Conservation (phyloP, 345 rosid species). For the Cardamine chenopodiifolia region DNA sequence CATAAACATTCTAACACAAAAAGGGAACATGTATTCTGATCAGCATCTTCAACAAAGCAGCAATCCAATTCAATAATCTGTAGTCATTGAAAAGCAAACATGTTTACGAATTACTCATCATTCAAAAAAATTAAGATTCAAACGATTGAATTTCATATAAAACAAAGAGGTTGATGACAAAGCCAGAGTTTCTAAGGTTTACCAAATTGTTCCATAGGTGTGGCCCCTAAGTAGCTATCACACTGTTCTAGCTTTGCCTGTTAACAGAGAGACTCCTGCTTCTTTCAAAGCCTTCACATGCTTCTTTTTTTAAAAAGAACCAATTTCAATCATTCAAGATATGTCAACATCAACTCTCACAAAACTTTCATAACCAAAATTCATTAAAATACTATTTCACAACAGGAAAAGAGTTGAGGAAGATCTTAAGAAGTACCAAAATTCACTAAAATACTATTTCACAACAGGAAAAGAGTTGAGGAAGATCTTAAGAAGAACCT, state of each 20-base stretch:
- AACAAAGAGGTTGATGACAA: slow-evolving; percentile 40
- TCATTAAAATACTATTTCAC: slow-evolving; percentile 19
- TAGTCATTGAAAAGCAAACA: slow-evolving; percentile 10
- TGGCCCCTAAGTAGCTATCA: slow-evolving; percentile 46
- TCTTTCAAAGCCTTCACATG: slow-evolving; percentile 42
- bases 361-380: slow-evolving; percentile 14
- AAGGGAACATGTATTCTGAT: neutral
- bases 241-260: slow-evolving; percentile 31
- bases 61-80: slow-evolving; percentile 3
- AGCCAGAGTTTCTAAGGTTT: slow-evolving; percentile 40
- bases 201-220: slow-evolving; percentile 42
- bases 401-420: slow-evolving; percentile 18
- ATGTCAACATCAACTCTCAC: slow-evolving; percentile 35
- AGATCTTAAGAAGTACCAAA: slow-evolving; percentile 3
- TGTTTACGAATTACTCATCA: neutral
- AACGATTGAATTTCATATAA: slow-evolving; percentile 5
- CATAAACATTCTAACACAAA: slow-evolving; percentile 23
- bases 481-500: slow-evolving; percentile 6
- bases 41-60: neutral
- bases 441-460: slow-evolving; percentile 21
- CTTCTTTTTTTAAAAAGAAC: slow-evolving; percentile 14
- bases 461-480: slow-evolving; percentile 18
- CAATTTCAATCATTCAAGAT: slow-evolving; percentile 36
- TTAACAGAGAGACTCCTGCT: slow-evolving; percentile 34
- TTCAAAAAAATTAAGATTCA: slow-evolving; percentile 26